These are phyloP conservation scores for Parsonsia alboflavescens DNA, from an alignment of 257 asterid species.

Conservation along the genomic window DNA sequence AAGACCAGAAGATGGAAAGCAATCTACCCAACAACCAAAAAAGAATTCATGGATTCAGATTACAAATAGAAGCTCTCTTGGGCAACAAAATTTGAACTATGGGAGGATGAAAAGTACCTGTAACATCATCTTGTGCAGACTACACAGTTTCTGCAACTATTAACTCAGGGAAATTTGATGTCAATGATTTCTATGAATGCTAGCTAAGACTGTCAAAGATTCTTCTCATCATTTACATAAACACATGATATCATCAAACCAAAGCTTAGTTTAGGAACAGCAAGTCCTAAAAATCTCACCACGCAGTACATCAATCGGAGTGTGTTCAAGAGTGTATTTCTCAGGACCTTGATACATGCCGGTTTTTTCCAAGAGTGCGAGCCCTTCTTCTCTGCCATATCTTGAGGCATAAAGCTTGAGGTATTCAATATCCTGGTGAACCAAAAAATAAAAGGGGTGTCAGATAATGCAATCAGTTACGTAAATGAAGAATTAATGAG, in stretches of 20 bases:
- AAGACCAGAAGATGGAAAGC: not conserved
- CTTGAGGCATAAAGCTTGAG: conserved; percentile 74
- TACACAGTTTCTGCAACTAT: not conserved
- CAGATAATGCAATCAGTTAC: not conserved
- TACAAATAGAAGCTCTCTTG: not conserved
- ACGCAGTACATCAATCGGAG: conserved; percentile 79
- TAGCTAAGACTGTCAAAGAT: not conserved
- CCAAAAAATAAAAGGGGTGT: not conserved
- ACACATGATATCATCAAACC: conserved; percentile 3
- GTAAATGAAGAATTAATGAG: not conserved
- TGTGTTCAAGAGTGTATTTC: conserved; percentile 76
- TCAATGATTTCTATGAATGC: not conserved
- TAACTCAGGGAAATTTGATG: not conserved
- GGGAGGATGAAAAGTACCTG: not conserved
- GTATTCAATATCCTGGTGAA: conserved; percentile 71
- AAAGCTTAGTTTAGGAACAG: conserved; percentile 33
- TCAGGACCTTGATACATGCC: conserved; percentile 90
- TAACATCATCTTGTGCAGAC: not conserved
- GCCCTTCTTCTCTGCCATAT: conserved; percentile 84
- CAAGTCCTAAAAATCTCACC: conserved; percentile 87
- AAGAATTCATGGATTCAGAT: not conserved
- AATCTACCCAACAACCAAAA: not conserved
- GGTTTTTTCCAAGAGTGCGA: conserved; percentile 69
- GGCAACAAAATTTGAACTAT: not conserved
- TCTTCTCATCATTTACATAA: not conserved